Percentiles rank a stretch among this genome's conserved stretches.
phyloP scores from a whole-genome alignment of 1,284 basidiomycete species.

The Pascua guehoae region DNA sequence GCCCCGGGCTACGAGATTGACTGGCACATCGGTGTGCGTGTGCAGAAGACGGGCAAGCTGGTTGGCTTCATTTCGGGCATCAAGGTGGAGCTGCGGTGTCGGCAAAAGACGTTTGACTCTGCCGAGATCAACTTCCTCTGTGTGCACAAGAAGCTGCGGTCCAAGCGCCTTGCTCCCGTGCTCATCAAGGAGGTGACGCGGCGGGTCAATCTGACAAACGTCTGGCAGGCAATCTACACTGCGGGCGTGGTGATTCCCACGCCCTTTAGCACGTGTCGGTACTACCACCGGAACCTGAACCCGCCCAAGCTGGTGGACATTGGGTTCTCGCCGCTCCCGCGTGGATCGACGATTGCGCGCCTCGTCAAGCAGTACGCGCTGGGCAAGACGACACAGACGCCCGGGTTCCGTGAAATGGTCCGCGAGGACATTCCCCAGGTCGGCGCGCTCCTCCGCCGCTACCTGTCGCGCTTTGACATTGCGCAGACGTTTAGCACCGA shows the following conservation, averaged over 20 bases:
- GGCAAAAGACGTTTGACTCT: conserved; percentile 66
- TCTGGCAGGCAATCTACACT: conserved; percentile 98
- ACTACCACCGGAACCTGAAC: conserved; percentile 91
- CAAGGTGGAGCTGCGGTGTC: conserved; percentile 74
- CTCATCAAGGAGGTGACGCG: conserved; percentile 98
- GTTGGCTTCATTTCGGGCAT: conserved; percentile 99
- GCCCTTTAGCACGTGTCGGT: conserved; percentile 80
- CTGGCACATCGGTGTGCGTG: conserved; percentile 95
- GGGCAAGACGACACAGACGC: conserved; percentile 52
- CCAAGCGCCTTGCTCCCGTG: conserved; percentile 91
- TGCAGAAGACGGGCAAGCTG: conserved; percentile 81
- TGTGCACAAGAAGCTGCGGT: conserved; percentile 94
- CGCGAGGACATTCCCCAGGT: conserved; percentile 72
- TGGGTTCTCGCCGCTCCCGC: conserved; percentile 81
- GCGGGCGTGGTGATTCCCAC: conserved; percentile 87
- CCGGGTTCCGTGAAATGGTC: conserved; percentile 84
- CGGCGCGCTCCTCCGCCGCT: conserved; percentile 68
- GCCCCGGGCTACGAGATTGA: conserved; percentile 89
- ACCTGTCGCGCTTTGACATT: conserved; percentile 84
- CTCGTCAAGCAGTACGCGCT: conserved; percentile 74
- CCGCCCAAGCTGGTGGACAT: conserved; percentile 88
- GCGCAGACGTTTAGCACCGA: conserved; percentile 65
- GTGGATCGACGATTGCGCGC: conserved; percentile 78
- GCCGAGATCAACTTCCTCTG: conserved; percentile 98
- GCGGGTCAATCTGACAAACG: conserved; percentile 79